Base-by-base conservation (phyloP, 768 basidiomycete species). In the Auricularia cornea region DNA sequence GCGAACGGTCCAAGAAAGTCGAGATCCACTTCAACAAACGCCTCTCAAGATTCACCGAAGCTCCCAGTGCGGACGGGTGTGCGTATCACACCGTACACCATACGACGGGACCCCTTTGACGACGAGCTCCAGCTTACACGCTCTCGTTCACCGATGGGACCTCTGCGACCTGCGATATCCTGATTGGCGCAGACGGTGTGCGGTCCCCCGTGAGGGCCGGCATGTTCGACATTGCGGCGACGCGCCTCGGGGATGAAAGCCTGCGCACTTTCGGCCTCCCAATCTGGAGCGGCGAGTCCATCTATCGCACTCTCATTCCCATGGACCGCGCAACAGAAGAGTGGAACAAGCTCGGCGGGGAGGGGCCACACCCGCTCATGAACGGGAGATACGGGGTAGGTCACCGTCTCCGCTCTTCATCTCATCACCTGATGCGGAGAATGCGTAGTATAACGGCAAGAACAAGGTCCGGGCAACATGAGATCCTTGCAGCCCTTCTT, bases 181-280 rank as follows among this genome's bases (percentile, higher is more conserved):
- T 90, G 44, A 72, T 89, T 60, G 87, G 86, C 41, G 86, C 86
- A n/a, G 87, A 89, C 66, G 87, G 87, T 3, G 65, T 89, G 64
- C 84, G 83, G 72, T 87, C 85, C 32, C 76, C 75, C 63, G 82
- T 75, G 20, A 75, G 80, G 23, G 63, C 67, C 8, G 59, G 52
- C 44, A 69, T 85, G 66, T 79, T 63, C 65, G 75, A 62, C 63
- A 35, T n/a, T 3, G 60, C 62, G n/a, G 71, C 54, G 2, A 31
- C 16, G 2, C 26, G 29, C 20, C 26, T 29, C 54, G 12, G 20
- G 26, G 28, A 29, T 16, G 28, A 28, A 20, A 12, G 6, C 8
- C 28, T 57, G 28, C 6, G 30, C 8, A 8, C 2, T 12, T 26
- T 4, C 23, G 23, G 28, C 18, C 54, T 26, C 8, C 18, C 54